Conservation (phyloP, 192 early-diverging fungal genomes). For the Backusella circina region DNA sequence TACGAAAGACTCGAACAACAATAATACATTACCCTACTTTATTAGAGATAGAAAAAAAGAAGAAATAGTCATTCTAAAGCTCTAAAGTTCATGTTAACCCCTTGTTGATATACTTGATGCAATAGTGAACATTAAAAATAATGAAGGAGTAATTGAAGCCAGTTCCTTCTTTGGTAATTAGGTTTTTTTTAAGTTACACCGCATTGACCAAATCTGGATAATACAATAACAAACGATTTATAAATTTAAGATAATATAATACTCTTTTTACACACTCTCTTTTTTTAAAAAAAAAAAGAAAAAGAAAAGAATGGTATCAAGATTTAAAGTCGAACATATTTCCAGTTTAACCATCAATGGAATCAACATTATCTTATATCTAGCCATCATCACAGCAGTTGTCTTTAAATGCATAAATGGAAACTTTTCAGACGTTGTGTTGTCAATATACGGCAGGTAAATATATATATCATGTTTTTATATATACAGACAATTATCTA, state of each 20-base stretch:
- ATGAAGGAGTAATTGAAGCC: neutral
- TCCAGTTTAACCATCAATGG: conserved; percentile 17
- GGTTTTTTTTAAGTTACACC: neutral
- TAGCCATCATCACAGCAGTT: conserved; percentile 16
- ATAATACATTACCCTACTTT: no score
- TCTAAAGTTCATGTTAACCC: no score
- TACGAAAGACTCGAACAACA: no score
- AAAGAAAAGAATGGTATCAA: conserved; percentile 16
- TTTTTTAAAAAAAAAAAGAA: neutral
- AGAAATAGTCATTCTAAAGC: no score
- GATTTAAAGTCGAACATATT: conserved; percentile 25
- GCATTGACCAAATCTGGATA: neutral
- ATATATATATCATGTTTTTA: neutral
- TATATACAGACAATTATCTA: neutral
- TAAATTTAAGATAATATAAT: neutral
- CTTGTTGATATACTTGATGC: no score
- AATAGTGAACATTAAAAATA: neutral
- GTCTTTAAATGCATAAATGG: conserved; percentile 18
- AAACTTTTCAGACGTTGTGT: conserved; percentile 25
- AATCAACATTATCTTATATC: conserved; percentile 23
- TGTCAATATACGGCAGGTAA: conserved; percentile 30
- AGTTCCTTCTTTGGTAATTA: no score
- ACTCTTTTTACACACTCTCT: neutral
- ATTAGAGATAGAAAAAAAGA: no score
- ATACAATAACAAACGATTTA: conserved; percentile 5